Base-by-base conservation (phyloP, 2,329 filamentous ascomycete genomes). In the Balansia obtecta region DNA sequence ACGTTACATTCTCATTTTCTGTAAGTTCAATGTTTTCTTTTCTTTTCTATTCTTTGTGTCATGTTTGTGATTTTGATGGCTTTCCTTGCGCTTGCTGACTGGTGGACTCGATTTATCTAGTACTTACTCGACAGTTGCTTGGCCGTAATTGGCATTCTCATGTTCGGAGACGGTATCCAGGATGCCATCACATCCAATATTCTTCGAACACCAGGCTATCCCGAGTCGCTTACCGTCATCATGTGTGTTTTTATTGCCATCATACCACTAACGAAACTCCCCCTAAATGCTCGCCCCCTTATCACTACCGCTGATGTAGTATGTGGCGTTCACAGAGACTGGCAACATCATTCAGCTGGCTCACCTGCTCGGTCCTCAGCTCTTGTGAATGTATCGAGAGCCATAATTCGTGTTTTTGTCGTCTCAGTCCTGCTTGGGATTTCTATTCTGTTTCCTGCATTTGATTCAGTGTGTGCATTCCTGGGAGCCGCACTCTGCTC, bases 201-300 rank as follows among this genome's bases (percentile, higher is more conserved):
- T 53, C 79, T 97, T 56, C 73, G 77, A 48, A 85, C 81, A 1
- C 67, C 75, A 6, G 84, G 83, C 49, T 96, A 95, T 63, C 88
- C 91, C 1, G 70, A 77, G 12, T 75, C 72, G 1, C 67, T 95
- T 40, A 88, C 82, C n/a, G 69, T 91, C 45, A 72, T 91, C 57
- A 85, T 96, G 65, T 88, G 88, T 56, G 72, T 87, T 54, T 91
- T 90, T 65, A 86, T 97, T 58, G 85, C 85, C 61, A 89, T 96
- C 62, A 95, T 97, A 55, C 93, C 91, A 0, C 72, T 98, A 48
- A 96, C 91, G 37, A 98, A 98, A 68, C 82, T 96, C n/a, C 89
- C 90, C 0, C 73, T 96, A 37, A 94, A 90, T 63, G 85, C 86
- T 9, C 84, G 90, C 2, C 93, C 91, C 11, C 90, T 97, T 57